A percentile compares a stretch with the other conserved stretches of the same genome.
These are phyloP conservation scores for Colletotrichum melonis DNA, from an alignment of 2,329 filamentous ascomycete genomes.

Conservation along the genomic window DNA sequence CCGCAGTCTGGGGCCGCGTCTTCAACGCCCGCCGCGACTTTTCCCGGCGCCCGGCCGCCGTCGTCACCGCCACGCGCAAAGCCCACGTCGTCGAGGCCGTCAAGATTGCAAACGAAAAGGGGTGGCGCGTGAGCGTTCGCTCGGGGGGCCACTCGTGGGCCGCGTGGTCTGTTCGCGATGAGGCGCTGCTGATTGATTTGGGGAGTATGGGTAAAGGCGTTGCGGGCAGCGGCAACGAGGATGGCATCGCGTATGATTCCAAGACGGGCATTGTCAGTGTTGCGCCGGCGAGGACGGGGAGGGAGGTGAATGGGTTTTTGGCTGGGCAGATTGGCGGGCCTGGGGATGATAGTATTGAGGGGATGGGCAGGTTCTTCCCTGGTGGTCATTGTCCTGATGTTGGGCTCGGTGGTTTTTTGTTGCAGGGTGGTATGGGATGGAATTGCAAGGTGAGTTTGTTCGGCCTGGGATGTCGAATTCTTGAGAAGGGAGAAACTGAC, in stretches of 20 bases:
- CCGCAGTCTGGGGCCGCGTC: slow-evolving; percentile 47
- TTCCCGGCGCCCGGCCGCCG: slow-evolving; percentile 50
- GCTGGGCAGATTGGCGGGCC: slow-evolving; percentile 35
- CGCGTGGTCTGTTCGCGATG: slow-evolving; percentile 59
- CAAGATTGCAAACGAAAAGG: slow-evolving; percentile 46
- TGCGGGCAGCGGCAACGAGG: slow-evolving; percentile 37
- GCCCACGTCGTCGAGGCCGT: slow-evolving; percentile 52
- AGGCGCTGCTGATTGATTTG: slow-evolving; percentile 55
- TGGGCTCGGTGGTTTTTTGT: slow-evolving; percentile 65
- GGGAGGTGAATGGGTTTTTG: slow-evolving; percentile 54
- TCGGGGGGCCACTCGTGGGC: slow-evolving; percentile 63
- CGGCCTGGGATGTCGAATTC: no score
- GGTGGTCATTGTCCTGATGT: slow-evolving; percentile 69
- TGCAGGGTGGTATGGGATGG: slow-evolving; percentile 70
- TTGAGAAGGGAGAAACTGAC: background rate
- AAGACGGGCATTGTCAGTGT: slow-evolving; percentile 50
- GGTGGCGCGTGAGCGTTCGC: slow-evolving; percentile 55
- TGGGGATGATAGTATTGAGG: slow-evolving; percentile 15
- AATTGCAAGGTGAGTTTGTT: slow-evolving; percentile 57
- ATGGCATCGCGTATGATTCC: slow-evolving; percentile 51
- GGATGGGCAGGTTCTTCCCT: slow-evolving; percentile 57
- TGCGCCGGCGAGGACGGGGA: slow-evolving; percentile 60
- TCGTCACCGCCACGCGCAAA: slow-evolving; percentile 51
- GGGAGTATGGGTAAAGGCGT: background rate
- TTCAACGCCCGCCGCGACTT: slow-evolving; percentile 55